Conservation (phyloP, 2,329 filamentous ascomycete genomes). For the Epichloe sp. region DNA sequence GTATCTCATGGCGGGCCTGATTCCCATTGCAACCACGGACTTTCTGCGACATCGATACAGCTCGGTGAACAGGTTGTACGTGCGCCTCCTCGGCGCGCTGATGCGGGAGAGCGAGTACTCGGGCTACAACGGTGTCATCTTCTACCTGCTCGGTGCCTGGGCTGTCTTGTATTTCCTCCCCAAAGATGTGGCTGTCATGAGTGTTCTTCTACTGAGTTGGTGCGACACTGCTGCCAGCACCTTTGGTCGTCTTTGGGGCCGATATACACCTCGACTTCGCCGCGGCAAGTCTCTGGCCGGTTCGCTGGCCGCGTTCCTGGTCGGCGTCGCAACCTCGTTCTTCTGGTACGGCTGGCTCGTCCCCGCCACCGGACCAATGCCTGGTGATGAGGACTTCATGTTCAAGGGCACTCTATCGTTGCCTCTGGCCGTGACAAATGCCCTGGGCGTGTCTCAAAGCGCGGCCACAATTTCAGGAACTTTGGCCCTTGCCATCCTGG, state of each 20-base stretch:
- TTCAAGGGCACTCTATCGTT: conserved; percentile 68
- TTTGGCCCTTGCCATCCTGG: conserved; percentile 66
- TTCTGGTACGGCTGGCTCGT: conserved; percentile 84
- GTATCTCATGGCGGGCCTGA: conserved; percentile 63
- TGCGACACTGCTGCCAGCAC: conserved; percentile 96
- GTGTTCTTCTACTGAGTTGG: conserved; percentile 85
- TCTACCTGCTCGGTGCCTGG: conserved; percentile 87
- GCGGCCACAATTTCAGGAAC: conserved; percentile 54
- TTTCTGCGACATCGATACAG: conserved; percentile 71
- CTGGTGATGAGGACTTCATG: conserved; percentile 59
- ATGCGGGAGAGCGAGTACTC: conserved; percentile 96
- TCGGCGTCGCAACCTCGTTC: conserved; percentile 70
- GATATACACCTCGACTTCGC: conserved; percentile 75
- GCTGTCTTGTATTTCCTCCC: conserved; percentile 74
- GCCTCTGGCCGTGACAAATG: conserved; percentile 43
- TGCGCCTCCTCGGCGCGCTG: conserved; percentile 68
- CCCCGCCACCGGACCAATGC: conserved; percentile 51
- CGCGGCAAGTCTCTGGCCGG: conserved; percentile 86
- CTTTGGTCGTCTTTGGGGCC: conserved; percentile 78
- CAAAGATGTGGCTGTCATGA: conserved; percentile 85
- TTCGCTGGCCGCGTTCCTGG: conserved; percentile 67
- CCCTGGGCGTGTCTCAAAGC: conserved; percentile 45
- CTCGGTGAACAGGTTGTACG: conserved; percentile 76
- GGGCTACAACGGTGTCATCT: conserved; percentile 94
- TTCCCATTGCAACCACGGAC: conserved; percentile 76